phyloP scores from a whole-genome alignment of 306 rosid genomes.

The Cucurbita argyrosperma region DNA sequence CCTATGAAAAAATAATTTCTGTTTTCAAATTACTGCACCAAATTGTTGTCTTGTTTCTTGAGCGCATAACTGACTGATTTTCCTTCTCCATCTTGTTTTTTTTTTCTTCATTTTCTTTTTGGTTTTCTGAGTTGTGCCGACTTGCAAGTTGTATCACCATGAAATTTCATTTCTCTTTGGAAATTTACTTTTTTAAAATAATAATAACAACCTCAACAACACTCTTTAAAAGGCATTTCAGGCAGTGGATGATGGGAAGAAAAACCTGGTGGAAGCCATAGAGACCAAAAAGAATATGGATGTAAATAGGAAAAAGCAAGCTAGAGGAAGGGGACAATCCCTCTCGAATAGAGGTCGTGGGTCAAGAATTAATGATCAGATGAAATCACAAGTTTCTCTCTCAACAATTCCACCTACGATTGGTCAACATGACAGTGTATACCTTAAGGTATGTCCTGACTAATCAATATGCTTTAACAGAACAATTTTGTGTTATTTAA shows the following conservation, averaged over 20 bases:
- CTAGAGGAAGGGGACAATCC: constrained; percentile 78
- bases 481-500: background rate
- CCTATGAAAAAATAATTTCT: background rate
- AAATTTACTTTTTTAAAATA: background rate
- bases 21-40: background rate
- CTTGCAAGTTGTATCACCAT: background rate
- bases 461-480: background rate
- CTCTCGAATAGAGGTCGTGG: constrained; percentile 78
- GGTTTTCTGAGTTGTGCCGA: background rate
- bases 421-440: constrained; percentile 53
- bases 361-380: constrained; percentile 58
- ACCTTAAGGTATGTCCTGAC: constrained; percentile 26
- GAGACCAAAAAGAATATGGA: constrained; percentile 48
- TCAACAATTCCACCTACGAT: constrained; percentile 40
- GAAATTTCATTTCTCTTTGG: background rate
- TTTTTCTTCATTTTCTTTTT: background rate
- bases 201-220: background rate
- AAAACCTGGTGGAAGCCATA: constrained; percentile 32
- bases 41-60: background rate
- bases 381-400: constrained; percentile 33
- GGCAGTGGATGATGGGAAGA: constrained; percentile 54
- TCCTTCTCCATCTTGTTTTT: background rate
- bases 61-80: background rate
- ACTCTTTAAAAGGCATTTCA: constrained; percentile 15
- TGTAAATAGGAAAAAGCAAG: constrained; percentile 56